Conservation (phyloP, 768 basidiomycete species). For the Leucosporidium yakuticum region DNA sequence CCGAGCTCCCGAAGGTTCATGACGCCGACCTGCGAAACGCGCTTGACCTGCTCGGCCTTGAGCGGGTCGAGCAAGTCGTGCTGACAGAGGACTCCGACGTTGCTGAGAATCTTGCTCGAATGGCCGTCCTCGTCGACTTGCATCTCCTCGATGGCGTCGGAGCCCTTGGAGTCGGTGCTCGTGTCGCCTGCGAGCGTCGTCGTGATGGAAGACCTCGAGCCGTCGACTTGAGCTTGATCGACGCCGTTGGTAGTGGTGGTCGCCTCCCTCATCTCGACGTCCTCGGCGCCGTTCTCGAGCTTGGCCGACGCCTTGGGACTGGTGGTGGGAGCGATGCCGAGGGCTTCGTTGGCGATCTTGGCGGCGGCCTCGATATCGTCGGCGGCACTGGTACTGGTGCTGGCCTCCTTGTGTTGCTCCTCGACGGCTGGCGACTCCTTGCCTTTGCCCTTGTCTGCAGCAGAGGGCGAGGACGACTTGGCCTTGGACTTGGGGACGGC, state of each 20-base stretch:
- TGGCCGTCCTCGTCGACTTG: background rate
- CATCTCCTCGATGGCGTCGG: conserved; percentile 2
- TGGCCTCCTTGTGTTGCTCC: background rate
- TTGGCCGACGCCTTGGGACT: background rate
- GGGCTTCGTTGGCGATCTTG: background rate
- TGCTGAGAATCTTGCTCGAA: conserved; percentile 31
- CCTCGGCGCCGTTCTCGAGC: background rate
- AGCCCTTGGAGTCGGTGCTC: too few relatives aligned
- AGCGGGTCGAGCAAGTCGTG: conserved; percentile 61
- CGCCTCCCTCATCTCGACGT: background rate
- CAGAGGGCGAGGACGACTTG: too few relatives aligned
- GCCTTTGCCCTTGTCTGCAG: background rate
- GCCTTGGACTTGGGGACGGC: background rate
- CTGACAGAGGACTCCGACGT: conserved; percentile 55
- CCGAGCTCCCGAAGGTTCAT: conserved; percentile 47
- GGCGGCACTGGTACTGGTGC: background rate
- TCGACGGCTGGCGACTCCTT: background rate
- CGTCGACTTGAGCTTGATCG: background rate
- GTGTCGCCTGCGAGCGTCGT: background rate
- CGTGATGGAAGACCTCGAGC: too few relatives aligned
- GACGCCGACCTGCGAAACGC: conserved; percentile 53
- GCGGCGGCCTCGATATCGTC: background rate
- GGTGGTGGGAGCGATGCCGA: background rate
- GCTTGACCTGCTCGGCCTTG: conserved; percentile 61
- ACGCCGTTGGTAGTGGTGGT: background rate